Percentiles rank a stretch among this genome's conserved stretches.
phyloP scores from a whole-genome alignment of 176 grass and related monocot species.

The Avena eriantha region DNA sequence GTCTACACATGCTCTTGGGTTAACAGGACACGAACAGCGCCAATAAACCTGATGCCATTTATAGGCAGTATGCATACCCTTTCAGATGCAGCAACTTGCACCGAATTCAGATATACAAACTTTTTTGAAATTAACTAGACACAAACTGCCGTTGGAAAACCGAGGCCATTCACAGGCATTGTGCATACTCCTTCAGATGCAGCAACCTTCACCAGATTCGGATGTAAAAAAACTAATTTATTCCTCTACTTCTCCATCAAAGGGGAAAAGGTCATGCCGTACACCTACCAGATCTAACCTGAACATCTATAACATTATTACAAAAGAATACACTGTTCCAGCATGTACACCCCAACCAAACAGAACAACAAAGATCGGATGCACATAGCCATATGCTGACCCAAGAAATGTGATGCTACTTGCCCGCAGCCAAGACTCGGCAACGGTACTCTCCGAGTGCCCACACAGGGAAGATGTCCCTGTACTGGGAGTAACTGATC shows the following conservation, averaged over 20 bases:
- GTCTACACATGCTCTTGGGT: not conserved
- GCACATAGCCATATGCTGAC: not conserved
- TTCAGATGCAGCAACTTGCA: not conserved
- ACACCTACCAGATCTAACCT: not conserved
- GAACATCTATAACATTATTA: constrained; percentile 38
- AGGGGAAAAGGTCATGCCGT: not conserved
- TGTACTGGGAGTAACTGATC: constrained; percentile 77
- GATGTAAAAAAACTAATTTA: not conserved
- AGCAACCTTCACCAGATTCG: not conserved
- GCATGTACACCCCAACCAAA: not conserved
- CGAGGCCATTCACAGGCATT: constrained; percentile 55
- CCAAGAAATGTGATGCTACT: not conserved
- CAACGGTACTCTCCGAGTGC: constrained; percentile 73
- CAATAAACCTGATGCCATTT: constrained; percentile 54
- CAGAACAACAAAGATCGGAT: not conserved
- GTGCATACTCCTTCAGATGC: not conserved
- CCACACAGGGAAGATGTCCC: constrained; percentile 88
- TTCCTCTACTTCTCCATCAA: not conserved
- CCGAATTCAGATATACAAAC: not conserved
- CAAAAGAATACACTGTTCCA: constrained; percentile 1
- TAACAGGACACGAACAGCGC: constrained; percentile 51
- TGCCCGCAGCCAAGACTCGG: constrained; percentile 42
- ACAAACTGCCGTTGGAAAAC: constrained; percentile 58
- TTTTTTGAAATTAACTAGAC: constrained; percentile 17
- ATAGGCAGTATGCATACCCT: constrained; percentile 38